A percentile compares a stretch with the other conserved stretches of the same genome.
Evolutionary conservation across 345 rosid genomes (phyloP).

Genomic region (Pseudoturritis turrita): DNA sequence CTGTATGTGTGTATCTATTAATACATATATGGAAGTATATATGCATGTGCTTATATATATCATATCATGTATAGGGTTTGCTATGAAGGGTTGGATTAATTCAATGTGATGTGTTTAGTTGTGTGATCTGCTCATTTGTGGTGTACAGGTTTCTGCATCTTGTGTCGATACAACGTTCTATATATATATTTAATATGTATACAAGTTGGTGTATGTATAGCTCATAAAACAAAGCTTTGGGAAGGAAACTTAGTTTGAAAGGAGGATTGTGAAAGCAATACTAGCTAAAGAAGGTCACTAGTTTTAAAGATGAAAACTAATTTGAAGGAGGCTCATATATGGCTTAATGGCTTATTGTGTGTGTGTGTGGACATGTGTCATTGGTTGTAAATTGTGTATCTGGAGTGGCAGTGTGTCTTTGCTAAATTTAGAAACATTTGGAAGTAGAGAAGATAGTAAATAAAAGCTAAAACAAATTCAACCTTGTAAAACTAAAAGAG

Average conservation of each 20-base stretch:
- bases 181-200: not conserved
- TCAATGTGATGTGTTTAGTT: not conserved
- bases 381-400: not conserved
- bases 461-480: slow-evolving; percentile 5
- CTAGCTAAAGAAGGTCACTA: not conserved
- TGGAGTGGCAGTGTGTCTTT: not conserved
- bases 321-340: not conserved
- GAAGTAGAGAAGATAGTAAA: not conserved
- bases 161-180: not conserved
- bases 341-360: not conserved
- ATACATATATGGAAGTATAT: not conserved
- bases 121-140: not conserved
- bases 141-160: not conserved
- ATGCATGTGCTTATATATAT: not conserved
- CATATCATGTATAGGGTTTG: not conserved
- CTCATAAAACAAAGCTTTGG: not conserved
- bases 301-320: not conserved
- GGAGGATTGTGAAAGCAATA: not conserved
- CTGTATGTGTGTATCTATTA: not conserved
- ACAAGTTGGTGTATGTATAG: not conserved
- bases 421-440: slow-evolving; percentile 9
- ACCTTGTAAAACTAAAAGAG: not conserved
- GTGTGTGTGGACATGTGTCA: slow-evolving; percentile 1
- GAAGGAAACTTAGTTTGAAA: not conserved
- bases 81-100: not conserved